phyloP scores from a whole-genome alignment of 2,329 filamentous ascomycete genomes.

The Botrytis porri region DNA sequence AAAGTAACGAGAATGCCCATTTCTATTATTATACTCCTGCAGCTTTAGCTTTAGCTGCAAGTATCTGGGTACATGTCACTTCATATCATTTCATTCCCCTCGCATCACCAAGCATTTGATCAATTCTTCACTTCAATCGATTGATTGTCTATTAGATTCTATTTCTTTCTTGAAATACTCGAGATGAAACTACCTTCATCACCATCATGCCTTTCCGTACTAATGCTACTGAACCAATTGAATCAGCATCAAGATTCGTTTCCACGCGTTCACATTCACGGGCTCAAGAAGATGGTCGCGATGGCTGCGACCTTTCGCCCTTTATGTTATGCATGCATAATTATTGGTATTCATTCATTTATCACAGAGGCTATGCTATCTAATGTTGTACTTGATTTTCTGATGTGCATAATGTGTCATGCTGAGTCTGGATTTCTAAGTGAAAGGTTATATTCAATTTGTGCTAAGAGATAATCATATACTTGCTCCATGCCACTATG shows the following conservation, averaged over 20 bases:
- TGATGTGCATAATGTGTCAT: slow-evolving; percentile 18
- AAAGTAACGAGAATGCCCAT: neutral
- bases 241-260: neutral
- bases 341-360: slow-evolving; percentile 6
- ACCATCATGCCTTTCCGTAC: neutral
- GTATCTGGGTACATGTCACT: neutral
- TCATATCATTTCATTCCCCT: neutral
- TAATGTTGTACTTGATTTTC: neutral
- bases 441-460: neutral
- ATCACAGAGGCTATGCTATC: neutral
- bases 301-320: slow-evolving; percentile 5
- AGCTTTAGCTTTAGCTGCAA: neutral
- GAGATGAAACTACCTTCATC: neutral
- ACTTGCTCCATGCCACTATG: neutral
- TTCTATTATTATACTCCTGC: neutral
- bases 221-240: neutral
- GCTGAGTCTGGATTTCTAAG: neutral
- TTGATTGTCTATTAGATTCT: neutral
- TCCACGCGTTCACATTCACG: neutral
- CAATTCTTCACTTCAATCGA: neutral
- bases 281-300: neutral
- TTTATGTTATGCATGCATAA: slow-evolving; percentile 1
- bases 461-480: neutral
- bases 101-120: neutral
- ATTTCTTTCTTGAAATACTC: neutral